Percentiles rank a stretch among this genome's conserved stretches.
Conservation (phyloP, 1,284 basidiomycete genomes). For the Irpex lacteus region DNA sequence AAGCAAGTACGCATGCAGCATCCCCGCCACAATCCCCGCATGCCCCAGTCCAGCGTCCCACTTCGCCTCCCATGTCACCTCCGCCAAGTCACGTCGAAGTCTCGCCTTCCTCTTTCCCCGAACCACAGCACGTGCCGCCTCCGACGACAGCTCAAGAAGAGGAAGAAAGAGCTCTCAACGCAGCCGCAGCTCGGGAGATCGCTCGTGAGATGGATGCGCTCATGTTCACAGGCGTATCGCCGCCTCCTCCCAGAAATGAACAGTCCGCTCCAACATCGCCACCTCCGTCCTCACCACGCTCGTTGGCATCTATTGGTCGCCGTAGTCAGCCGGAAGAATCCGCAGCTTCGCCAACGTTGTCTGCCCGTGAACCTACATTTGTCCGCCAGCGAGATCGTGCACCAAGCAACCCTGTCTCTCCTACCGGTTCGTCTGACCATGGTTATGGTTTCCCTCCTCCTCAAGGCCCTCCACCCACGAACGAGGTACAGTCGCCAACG, state of each 20-base stretch:
- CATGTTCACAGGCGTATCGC: constrained; percentile 38
- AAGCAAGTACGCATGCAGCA: background rate
- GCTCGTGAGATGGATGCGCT: constrained; percentile 60
- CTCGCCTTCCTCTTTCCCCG: background rate
- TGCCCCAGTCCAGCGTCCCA: background rate
- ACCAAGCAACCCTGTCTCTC: constrained; percentile 8
- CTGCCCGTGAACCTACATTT: constrained; percentile 13
- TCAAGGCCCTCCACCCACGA: constrained; percentile 8
- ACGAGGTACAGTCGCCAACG: background rate
- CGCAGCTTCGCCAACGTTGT: constrained; percentile 1
- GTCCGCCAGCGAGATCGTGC: constrained; percentile 14
- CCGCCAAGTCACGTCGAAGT: background rate
- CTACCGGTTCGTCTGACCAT: constrained; percentile 10
- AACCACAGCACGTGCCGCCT: background rate
- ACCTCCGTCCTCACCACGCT: constrained; percentile 19
- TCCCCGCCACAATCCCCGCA: background rate
- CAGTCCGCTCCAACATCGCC: constrained; percentile 12
- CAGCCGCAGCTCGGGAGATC: constrained; percentile 66
- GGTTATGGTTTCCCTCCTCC: constrained; percentile 8
- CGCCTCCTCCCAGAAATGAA: constrained; percentile 15
- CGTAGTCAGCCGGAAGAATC: constrained; percentile 12
- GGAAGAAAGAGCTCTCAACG: constrained; percentile 46
- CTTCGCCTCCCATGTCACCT: background rate
- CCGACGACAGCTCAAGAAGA: constrained; percentile 18
- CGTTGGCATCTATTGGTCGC: constrained; percentile 15